Base-by-base conservation (phyloP, 2,329 filamentous ascomycete genomes). In the Pseudonectria foliicola region DNA sequence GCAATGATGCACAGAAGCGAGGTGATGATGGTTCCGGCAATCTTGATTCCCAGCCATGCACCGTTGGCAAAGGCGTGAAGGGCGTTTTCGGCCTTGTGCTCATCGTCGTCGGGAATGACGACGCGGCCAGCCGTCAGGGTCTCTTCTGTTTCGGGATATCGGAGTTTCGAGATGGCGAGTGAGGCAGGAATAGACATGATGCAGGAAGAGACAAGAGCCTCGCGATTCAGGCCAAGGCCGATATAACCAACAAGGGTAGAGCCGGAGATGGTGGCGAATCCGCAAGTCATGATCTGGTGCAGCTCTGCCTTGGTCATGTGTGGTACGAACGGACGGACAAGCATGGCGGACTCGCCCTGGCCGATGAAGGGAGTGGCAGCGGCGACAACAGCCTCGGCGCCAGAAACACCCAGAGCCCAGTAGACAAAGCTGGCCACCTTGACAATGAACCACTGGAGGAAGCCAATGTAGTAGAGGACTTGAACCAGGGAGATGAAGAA, bases 161-260 rank as follows among this genome's bases (percentile, higher is more conserved):
- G 82, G 51, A 95, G 72, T 66, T 95, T 95, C 44, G 84, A 90
- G 42, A 92, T 80, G 33, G 88, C 88, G 11, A 95, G 72, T 4
- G 87, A 93, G 1, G 88, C 88, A 0, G 89, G 89, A 45, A 95
- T 95, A 50, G 83, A 89, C 89, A 95, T 95, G 59, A 95, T 88
- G 56, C 88, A 95, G 7, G 85, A 89, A 3, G 86, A 94, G 18
- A 95, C 82, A 30, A 95, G 70, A 3, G 85, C 88, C 58, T 93
- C 83, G 1, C 85, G 70, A 59, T 88, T 92, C 36, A 95, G 71
- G 27, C 88, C 88, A 51, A 95, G 77, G 18, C 71, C 68, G 44
- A 95, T 89, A 61, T 94, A 95, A 11, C 84, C 85, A 18, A 92
- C 82, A 25, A 95, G 68, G 10, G 93, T 85, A 52, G 81, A 87